Percentiles rank a stretch among this genome's conserved stretches.
These are phyloP conservation scores for Trichoderma lentiforme DNA, from an alignment of 2,329 filamentous ascomycete species.

Conservation along the genomic window DNA sequence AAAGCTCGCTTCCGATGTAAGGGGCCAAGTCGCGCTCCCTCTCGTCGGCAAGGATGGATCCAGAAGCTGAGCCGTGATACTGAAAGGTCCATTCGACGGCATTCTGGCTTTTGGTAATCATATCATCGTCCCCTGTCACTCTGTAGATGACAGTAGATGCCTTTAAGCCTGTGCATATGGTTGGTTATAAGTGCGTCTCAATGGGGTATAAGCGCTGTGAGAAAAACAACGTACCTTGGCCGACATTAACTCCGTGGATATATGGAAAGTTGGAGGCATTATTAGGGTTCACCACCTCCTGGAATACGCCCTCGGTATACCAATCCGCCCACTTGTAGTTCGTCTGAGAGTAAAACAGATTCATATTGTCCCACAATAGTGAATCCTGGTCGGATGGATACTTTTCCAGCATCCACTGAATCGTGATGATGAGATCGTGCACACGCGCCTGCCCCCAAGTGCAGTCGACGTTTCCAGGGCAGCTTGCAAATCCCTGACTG, in stretches of 20 bases:
- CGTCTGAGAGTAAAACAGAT: slow-evolving; percentile 35
- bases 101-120: slow-evolving; percentile 35
- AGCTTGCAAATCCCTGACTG: slow-evolving; percentile 47
- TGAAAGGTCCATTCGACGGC: slow-evolving; percentile 37
- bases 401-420: slow-evolving; percentile 41
- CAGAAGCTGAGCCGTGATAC: slow-evolving; percentile 40
- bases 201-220: neutral
- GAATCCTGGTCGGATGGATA: slow-evolving; percentile 25
- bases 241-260: slow-evolving; percentile 43
- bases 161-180: slow-evolving; percentile 34
- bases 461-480: slow-evolving; percentile 37
- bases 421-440: slow-evolving; percentile 39
- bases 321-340: slow-evolving; percentile 30
- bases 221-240: slow-evolving; percentile 35
- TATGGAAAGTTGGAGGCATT: slow-evolving; percentile 28
- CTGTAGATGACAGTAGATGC: slow-evolving; percentile 40
- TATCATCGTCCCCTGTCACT: slow-evolving; percentile 35
- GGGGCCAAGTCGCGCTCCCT: slow-evolving; percentile 37
- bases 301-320: slow-evolving; percentile 27
- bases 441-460: slow-evolving; percentile 34
- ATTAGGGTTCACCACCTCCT: slow-evolving; percentile 21
- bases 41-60: slow-evolving; percentile 42
- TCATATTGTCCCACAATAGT: slow-evolving; percentile 40
- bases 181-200: neutral
- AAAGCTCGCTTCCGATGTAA: slow-evolving; percentile 36